Evolutionary conservation across 228 moss, liverwort and hornwort species (phyloP), one percentile per base, ranked within the genome.

Genomic region (Sphagnum magellanicum): DNA sequence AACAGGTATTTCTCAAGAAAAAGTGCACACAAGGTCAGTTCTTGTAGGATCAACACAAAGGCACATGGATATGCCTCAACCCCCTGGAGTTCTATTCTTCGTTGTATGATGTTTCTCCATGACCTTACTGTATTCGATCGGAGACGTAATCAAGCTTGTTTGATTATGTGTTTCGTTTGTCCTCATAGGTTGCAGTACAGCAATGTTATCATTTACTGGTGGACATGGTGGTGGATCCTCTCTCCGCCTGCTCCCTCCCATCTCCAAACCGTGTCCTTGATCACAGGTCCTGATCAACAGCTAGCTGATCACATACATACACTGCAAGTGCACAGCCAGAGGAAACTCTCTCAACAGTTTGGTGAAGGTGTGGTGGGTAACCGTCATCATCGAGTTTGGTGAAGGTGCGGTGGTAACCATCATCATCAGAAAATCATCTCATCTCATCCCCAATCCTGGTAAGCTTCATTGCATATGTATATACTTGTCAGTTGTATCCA

Each of bases 191-290:
- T n/a, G 66, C 69, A 7, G 78, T 71, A 14, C 71, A 75, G 66
- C 71, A 74, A 52, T 84, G 84, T 68, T 74, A 81, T 8, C 72
- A 73, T 61, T 58, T 61, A 68, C 71, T 84, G 68, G 74, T 78
- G 66, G 74, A 78, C 68, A 58, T 78, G 67, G 76, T 78, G 65
- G 78, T 73, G 59, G 68, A 78, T 51, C 78, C 80, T 57, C 49
- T 63, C 61, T 67, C 73, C 6, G 66, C 52, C 48, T 71, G 65
- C 71, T 67, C 60, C 5, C 11, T 72, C 16, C 67, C 63, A 46
- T 75, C 70, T 63, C 66, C 68, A 1, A 55, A 15, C 6, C 49
- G 60, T 67, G 52, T 70, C 52, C 70, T 73, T 53, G 65, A 70
- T 61, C 55, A 32, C 32, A 32, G 32, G 32, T 32, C 32, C 32